Evolutionary conservation across 371 early-diverging fungal species (phyloP).

Genomic region (Apophysomyces elegans): DNA sequence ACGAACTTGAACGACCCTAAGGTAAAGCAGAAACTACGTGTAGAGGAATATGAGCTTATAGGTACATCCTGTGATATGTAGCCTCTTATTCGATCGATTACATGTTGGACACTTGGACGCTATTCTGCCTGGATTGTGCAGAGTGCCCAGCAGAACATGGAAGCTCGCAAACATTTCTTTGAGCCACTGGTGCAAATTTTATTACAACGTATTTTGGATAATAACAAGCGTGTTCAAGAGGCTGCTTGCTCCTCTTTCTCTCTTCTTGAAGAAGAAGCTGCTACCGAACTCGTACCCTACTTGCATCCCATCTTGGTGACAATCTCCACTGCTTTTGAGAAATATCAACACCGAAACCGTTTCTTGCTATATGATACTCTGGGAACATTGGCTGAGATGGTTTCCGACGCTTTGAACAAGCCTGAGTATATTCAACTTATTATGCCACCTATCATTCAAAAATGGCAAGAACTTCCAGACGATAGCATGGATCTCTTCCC

Average conservation of each 20-base stretch:
- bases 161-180: slow-evolving; percentile 73
- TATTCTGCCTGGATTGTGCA: slow-evolving; percentile 75
- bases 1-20: slow-evolving; percentile 71
- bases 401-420: slow-evolving; percentile 77
- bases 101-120: slow-evolving; percentile 9
- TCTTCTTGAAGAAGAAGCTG: slow-evolving; percentile 88
- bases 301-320: slow-evolving; percentile 80
- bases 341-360: slow-evolving; percentile 91
- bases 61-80: neutral
- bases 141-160: slow-evolving; percentile 52
- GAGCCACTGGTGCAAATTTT: slow-evolving; percentile 80
- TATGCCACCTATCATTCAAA: slow-evolving; percentile 83
- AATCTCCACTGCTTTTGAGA: slow-evolving; percentile 77
- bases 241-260: slow-evolving; percentile 93
- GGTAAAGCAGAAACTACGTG: slow-evolving; percentile 6
- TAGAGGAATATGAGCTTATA: neutral
- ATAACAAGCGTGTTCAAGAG: slow-evolving; percentile 94
- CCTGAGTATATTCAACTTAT: slow-evolving; percentile 75
- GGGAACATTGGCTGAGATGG: slow-evolving; percentile 92
- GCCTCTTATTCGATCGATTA: slow-evolving; percentile 18
- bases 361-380: slow-evolving; percentile 92
- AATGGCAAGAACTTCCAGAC: slow-evolving; percentile 79
- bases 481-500: slow-evolving; percentile 88
- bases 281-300: slow-evolving; percentile 75
- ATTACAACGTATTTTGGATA: slow-evolving; percentile 80